phyloP scores from a whole-genome alignment of 2,329 filamentous ascomycete species.

The Coniochaeta hoffmannii region DNA sequence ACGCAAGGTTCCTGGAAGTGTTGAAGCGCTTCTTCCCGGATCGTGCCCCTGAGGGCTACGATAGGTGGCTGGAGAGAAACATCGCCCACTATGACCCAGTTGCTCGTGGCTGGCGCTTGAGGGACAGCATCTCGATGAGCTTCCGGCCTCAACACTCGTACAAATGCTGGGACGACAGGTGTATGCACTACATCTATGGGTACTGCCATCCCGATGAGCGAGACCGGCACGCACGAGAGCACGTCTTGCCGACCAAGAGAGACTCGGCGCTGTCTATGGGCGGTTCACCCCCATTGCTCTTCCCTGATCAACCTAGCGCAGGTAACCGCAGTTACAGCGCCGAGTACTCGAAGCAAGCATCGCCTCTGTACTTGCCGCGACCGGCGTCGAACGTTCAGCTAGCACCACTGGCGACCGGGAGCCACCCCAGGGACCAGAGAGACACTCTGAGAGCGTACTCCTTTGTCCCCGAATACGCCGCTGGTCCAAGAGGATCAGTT shows the following conservation, averaged over 20 bases:
- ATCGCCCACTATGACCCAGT: constrained; percentile 40
- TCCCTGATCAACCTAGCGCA: constrained; percentile 22
- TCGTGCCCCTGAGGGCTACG: constrained; percentile 39
- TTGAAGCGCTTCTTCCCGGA: constrained; percentile 28
- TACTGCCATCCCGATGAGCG: constrained; percentile 43
- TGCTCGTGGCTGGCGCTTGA: constrained; percentile 31
- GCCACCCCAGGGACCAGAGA: constrained; percentile 29
- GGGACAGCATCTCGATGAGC: constrained; percentile 27
- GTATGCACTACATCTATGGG: constrained; percentile 52
- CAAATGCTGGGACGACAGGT: constrained; percentile 49
- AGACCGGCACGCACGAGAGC: constrained; percentile 41
- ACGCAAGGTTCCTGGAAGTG: constrained; percentile 29
- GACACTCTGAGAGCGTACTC: constrained; percentile 32
- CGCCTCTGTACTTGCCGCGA: constrained; percentile 33
- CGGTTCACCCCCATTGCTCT: constrained; percentile 26
- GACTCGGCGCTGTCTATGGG: constrained; percentile 37
- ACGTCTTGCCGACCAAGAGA: constrained; percentile 32
- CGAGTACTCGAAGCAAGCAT: constrained; percentile 26
- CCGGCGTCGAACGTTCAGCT: constrained; percentile 21
- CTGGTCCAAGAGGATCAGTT: constrained; percentile 28
- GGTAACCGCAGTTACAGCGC: constrained; percentile 18
- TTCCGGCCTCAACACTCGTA: constrained; percentile 32
- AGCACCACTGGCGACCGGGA: constrained; percentile 25
- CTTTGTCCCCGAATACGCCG: constrained; percentile 30
- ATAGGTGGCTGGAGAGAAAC: constrained; percentile 45